A percentile compares a stretch with the other conserved stretches of the same genome.
Evolutionary conservation across 768 basidiomycete species (phyloP).

Genomic region (Austroboletus festivus): DNA sequence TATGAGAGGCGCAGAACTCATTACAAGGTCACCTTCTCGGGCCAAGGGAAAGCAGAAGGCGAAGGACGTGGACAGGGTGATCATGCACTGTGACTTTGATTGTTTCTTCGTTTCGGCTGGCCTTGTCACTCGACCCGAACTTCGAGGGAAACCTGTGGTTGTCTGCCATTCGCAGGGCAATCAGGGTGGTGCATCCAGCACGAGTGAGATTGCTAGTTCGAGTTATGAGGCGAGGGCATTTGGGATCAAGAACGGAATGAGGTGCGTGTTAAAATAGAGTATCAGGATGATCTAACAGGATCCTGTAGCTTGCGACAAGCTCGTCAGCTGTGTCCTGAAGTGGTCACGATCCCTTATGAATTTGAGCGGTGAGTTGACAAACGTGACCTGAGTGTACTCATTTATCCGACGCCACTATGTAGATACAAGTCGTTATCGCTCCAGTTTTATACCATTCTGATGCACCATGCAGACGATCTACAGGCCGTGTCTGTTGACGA

Average conservation of each 20-base stretch:
- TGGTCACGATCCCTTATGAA: constrained; percentile 87
- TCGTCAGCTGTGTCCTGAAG: constrained; percentile 65
- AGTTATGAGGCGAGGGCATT: constrained; percentile 90
- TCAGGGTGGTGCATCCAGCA: constrained; percentile 71
- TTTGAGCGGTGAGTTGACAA: constrained; percentile 64
- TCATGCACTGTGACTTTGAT: constrained; percentile 96
- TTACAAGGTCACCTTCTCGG: constrained; percentile 46
- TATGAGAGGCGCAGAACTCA: constrained; percentile 51
- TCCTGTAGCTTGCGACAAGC: constrained; percentile 70
- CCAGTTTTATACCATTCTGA: constrained; percentile 89
- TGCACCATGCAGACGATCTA: constrained; percentile 85
- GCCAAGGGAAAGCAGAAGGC: constrained; percentile 52
- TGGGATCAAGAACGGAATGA: constrained; percentile 95
- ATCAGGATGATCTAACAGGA: not conserved
- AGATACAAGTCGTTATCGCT: constrained; percentile 85
- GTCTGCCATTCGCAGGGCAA: constrained; percentile 91
- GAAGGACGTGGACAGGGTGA: constrained; percentile 52
- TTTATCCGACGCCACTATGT: not conserved
- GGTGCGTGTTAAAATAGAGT: constrained; percentile 42
- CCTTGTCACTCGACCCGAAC: constrained; percentile 69
- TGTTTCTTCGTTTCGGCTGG: constrained; percentile 97
- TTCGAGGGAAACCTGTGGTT: constrained; percentile 85
- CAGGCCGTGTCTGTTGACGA: constrained; percentile 97
- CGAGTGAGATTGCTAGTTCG: constrained; percentile 91
- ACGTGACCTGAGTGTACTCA: not conserved